phyloP scores from a whole-genome alignment of 2,329 filamentous ascomycete genomes.

The Diaporthe citrichinensis region DNA sequence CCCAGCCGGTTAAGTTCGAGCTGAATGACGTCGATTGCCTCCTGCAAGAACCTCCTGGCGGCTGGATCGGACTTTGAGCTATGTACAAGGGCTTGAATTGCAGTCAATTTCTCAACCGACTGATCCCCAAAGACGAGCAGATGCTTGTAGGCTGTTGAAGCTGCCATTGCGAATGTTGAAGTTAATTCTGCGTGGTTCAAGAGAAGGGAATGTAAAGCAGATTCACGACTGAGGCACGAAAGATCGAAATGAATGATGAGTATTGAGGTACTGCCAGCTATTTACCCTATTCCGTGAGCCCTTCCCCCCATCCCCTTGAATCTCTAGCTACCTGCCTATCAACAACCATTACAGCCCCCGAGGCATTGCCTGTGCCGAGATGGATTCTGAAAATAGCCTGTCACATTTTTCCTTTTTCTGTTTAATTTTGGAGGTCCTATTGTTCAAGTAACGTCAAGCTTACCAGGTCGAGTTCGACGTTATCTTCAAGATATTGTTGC shows the following conservation, averaged over 20 bases:
- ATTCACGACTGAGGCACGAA: background rate
- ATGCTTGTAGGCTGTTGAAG: background rate
- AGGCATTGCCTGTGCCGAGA: background rate
- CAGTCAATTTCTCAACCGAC: slow-evolving; percentile 4
- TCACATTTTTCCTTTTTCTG: background rate
- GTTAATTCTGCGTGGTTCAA: background rate
- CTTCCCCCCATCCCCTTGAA: background rate
- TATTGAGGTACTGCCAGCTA: background rate
- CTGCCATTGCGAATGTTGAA: slow-evolving; percentile 8
- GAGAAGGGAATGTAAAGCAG: background rate
- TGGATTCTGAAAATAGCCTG: background rate
- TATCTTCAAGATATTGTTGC: background rate
- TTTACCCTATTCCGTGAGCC: background rate
- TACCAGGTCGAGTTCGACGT: background rate
- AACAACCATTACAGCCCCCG: background rate
- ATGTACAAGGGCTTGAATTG: background rate
- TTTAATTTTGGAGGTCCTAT: background rate
- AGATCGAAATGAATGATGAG: background rate
- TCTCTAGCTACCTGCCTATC: background rate
- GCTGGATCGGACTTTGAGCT: background rate
- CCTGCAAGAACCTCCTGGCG: background rate
- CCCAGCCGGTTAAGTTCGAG: background rate
- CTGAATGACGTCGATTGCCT: background rate
- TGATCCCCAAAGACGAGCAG: slow-evolving; percentile 1
- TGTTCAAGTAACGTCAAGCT: background rate